Conservation (phyloP, 352 stramenopile genomes). For the Pythium coloratum region DNA sequence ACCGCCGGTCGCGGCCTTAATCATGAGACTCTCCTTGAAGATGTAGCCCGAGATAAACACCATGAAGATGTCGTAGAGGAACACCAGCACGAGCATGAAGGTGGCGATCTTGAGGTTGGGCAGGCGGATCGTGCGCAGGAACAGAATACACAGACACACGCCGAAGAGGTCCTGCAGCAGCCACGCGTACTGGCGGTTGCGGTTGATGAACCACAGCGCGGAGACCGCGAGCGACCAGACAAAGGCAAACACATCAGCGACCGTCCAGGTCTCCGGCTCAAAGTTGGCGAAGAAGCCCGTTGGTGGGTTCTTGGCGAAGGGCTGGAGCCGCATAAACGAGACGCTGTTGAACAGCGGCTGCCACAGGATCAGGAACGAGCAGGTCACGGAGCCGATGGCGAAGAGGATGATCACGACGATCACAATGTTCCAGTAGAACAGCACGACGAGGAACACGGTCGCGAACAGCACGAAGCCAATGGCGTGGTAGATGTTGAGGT, state of each 20-base stretch:
- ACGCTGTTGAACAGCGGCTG: conserved; percentile 51
- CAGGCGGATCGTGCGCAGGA: conserved; percentile 90
- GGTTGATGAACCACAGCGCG: conserved; percentile 71
- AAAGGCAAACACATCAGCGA: conserved; percentile 87
- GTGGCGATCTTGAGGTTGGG: conserved; percentile 92
- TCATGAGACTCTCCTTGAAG: conserved; percentile 93
- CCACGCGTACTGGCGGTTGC: conserved; percentile 86
- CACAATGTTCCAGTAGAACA: conserved; percentile 89
- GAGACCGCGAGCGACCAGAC: conserved; percentile 50
- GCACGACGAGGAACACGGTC: conserved; percentile 86
- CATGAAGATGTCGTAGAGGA: conserved; percentile 97
- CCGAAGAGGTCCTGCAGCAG: conserved; percentile 93
- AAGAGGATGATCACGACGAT: conserved; percentile 79
- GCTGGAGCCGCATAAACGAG: conserved; percentile 33
- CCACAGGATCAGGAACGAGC: conserved; percentile 59
- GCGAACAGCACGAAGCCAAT: conserved; percentile 90
- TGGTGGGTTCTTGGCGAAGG: conserved; percentile 28
- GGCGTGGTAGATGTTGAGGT: conserved; percentile 88
- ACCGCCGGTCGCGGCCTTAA: conserved; percentile 92
- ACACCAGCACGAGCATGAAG: conserved; percentile 91
- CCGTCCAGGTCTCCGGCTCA: conserved; percentile 62
- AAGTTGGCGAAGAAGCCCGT: conserved; percentile 42
- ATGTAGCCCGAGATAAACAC: conserved; percentile 93
- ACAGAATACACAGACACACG: conserved; percentile 93
- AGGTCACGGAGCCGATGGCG: conserved; percentile 54